Percentiles rank a stretch among this genome's conserved stretches.
phyloP scores from a whole-genome alignment of 768 basidiomycete species.

The Panus rudis region DNA sequence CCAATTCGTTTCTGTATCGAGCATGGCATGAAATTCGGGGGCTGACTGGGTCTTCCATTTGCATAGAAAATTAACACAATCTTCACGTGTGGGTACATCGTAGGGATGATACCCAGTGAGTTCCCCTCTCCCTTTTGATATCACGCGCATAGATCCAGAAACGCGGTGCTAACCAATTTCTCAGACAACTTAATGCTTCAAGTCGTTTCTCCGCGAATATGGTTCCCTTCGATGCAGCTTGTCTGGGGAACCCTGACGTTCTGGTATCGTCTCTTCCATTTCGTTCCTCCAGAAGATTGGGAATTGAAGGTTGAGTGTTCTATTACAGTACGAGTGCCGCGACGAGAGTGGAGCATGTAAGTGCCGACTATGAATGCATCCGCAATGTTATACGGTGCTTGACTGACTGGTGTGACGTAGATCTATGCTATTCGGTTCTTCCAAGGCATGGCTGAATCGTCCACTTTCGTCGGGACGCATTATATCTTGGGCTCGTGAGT shows the following conservation, averaged over 20 bases:
- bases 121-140: neutral
- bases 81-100: conserved; percentile 69
- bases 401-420: conserved; percentile 21
- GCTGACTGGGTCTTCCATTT: neutral
- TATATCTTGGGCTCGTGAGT: conserved; percentile 67
- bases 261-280: conserved; percentile 31
- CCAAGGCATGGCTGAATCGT: conserved; percentile 66
- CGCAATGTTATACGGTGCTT: neutral
- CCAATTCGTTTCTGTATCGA: neutral
- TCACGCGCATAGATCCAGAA: neutral
- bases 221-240: conserved; percentile 61
- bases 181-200: conserved; percentile 63
- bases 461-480: conserved; percentile 71
- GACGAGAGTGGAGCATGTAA: conserved; percentile 49
- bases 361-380: neutral
- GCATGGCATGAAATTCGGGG: neutral
- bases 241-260: conserved; percentile 62
- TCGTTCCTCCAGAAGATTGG: neutral
- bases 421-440: conserved; percentile 67
- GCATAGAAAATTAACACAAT: conserved; percentile 57
- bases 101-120: conserved; percentile 67
- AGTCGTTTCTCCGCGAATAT: conserved; percentile 53
- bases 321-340: conserved; percentile 45
- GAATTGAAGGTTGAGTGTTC: neutral
- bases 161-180: conserved; percentile 2